phyloP scores from a whole-genome alignment of 495 filamentous ascomycete species.

The Oidiodendron maius region DNA sequence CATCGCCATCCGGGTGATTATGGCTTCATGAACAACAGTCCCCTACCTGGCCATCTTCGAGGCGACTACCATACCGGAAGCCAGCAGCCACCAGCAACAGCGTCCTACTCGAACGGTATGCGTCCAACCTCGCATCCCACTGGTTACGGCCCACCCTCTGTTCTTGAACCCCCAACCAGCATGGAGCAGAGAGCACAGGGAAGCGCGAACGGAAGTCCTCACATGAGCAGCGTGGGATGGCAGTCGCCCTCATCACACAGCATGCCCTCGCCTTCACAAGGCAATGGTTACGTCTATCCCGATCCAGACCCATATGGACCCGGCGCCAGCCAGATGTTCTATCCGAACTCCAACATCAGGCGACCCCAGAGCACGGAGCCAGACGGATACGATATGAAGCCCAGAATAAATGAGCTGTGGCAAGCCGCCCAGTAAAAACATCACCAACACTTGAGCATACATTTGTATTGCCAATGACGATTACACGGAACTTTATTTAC shows the following conservation, averaged over 20 bases:
- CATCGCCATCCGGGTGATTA: constrained; percentile 62
- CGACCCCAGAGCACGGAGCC: constrained; percentile 68
- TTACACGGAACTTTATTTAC: no score
- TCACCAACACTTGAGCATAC: no score
- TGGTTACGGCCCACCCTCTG: constrained; percentile 73
- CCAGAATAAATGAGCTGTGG: constrained; percentile 38
- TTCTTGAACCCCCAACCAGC: constrained; percentile 82
- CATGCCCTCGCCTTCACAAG: constrained; percentile 61
- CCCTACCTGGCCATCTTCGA: constrained; percentile 80
- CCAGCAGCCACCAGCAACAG: constrained; percentile 49
- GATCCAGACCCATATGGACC: constrained; percentile 56
- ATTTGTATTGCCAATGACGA: no score
- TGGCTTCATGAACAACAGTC: constrained; percentile 58
- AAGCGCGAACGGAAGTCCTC: constrained; percentile 64
- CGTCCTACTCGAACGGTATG: constrained; percentile 55
- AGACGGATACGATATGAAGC: constrained; percentile 60
- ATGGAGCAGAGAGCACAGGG: constrained; percentile 57
- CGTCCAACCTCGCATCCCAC: constrained; percentile 71
- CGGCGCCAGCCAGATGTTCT: constrained; percentile 60
- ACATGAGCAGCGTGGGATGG: constrained; percentile 69
- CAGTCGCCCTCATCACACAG: constrained; percentile 59
- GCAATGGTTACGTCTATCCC: constrained; percentile 61
- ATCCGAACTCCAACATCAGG: constrained; percentile 55
- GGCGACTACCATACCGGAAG: constrained; percentile 55
- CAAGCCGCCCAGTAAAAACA: constrained; percentile 19